These are phyloP conservation scores for Aschersonia sp. DNA, from an alignment of 2,329 filamentous ascomycete genomes.

Conservation along the genomic window DNA sequence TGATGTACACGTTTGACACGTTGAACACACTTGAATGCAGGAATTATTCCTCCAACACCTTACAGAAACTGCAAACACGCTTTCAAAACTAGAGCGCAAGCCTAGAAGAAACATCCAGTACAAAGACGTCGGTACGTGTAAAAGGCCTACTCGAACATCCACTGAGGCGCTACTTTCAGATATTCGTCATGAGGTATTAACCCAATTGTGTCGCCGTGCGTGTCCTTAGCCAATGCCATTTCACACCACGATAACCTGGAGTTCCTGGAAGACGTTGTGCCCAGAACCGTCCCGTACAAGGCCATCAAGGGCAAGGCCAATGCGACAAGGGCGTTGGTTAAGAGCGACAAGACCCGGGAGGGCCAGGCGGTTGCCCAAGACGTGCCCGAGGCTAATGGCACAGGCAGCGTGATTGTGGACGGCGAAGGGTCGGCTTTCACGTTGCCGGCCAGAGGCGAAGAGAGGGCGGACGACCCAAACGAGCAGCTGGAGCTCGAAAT, in stretches of 20 bases:
- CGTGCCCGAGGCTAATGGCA: conserved; percentile 13
- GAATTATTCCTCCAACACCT: conserved; percentile 95
- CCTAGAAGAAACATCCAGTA: conserved; percentile 91
- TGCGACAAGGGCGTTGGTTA: conserved; percentile 29
- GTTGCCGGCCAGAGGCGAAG: conserved; percentile 10
- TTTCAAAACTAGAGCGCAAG: conserved; percentile 82
- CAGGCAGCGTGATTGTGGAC: conserved; percentile 12
- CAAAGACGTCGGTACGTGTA: conserved; percentile 62
- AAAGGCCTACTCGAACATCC: too few species aligned
- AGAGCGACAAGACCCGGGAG: conserved; percentile 20
- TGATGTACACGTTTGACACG: too few species aligned
- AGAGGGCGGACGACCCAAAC: conserved; percentile 26
- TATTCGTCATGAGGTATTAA: too few species aligned
- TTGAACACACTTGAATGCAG: conserved; percentile 22
- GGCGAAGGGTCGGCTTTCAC: conserved; percentile 10
- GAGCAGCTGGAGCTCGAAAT: conserved; percentile 42
- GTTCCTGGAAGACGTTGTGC: conserved; percentile 83
- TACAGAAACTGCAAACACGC: conserved; percentile 68
- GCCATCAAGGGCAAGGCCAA: conserved; percentile 54
- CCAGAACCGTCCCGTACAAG: conserved; percentile 70
- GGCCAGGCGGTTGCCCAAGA: conserved; percentile 5
- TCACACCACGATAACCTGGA: conserved; percentile 85
- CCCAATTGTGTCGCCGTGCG: background rate
- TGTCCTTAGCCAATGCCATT: conserved; percentile 57
- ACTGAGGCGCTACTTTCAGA: too few species aligned